Evolutionary conservation across 441 rosid species (phyloP), one percentile per base, ranked within the genome.

Genomic region (Gossypium lobatum): DNA sequence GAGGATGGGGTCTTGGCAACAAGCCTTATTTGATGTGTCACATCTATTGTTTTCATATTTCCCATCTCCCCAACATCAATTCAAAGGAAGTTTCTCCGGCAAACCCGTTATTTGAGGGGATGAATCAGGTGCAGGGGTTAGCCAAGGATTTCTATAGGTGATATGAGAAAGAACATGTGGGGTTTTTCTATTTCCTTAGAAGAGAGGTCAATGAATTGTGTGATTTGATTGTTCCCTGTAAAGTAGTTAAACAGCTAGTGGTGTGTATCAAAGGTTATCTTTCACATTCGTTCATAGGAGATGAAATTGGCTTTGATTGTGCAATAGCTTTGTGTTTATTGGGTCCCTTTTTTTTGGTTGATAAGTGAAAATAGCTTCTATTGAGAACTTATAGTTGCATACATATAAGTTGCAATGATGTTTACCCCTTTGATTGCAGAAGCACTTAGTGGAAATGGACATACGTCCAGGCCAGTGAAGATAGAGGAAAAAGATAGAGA

Each of bases 391-490:
- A n/a, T 50, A n/a, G 55, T 50, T 14, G 18, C 18, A 50, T 50
- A n/a, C 18, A 39, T 42, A 42, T 3, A 20, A 61, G 10, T 48
- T 61, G 14, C 45, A 48, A 16, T 73, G 28, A 46, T 18, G 68
- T 25, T 62, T 73, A 18, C 31, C 23, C 64, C 34, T 52, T 39
- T 50, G n/a, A 55, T 77, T 80, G 84, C 90, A 90, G 98, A 89
- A 82, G 88, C 95, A 58, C 75, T 84, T 76, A 80, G 20, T 11
- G 59, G 53, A 26, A 92, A 89, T 55, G 93, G 88, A 73, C 87
- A 82, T 71, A 34, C 80, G 73, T 83, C 94, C 57, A 85, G 92
- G 85, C 76, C 91, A 79, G 37, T 85, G 75, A 93, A 89, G 84
- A 52, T 78, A 57, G 98, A 74, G 39, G 77, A 74, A 34, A 74